A percentile compares a stretch with the other conserved stretches of the same genome.
phyloP scores from a whole-genome alignment of 2,329 filamentous ascomycete genomes.

The Cladosporium halotolerans region DNA sequence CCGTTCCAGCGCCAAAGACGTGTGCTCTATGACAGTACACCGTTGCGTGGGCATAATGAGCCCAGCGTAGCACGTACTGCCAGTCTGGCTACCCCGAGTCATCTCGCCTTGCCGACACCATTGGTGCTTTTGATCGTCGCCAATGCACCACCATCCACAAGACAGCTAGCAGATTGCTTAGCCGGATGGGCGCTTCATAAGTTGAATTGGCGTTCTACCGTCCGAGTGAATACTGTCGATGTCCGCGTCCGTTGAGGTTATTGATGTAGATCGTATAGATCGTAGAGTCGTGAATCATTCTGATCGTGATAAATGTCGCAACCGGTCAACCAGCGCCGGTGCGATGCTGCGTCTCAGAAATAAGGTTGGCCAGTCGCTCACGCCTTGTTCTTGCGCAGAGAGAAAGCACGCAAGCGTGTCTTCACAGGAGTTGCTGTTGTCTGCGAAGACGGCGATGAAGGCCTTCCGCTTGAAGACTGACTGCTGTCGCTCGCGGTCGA shows the following conservation, averaged over 20 bases:
- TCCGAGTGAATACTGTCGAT: no score
- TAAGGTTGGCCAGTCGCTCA: neutral
- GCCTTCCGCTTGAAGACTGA: neutral
- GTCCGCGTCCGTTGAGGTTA: neutral
- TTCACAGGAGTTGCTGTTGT: conserved; percentile 9
- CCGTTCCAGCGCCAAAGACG: no score
- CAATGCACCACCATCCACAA: no score
- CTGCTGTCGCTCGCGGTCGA: conserved; percentile 17
- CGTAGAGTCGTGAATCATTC: neutral
- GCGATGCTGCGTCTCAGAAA: neutral
- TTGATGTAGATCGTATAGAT: neutral
- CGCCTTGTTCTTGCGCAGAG: conserved; percentile 9
- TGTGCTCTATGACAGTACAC: no score
- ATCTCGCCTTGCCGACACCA: no score
- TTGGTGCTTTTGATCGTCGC: no score
- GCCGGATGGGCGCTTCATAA: no score
- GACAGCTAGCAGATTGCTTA: no score
- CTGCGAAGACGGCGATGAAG: conserved; percentile 1
- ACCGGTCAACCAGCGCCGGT: neutral
- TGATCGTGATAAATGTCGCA: neutral
- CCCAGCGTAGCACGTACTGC: no score
- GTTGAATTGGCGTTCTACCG: no score
- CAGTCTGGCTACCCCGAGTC: no score
- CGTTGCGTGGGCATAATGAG: no score
- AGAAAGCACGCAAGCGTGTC: conserved; percentile 12